These are phyloP conservation scores for Aegilops sharonensis DNA, from an alignment of 176 grass and related monocot genomes.

Conservation along the genomic window DNA sequence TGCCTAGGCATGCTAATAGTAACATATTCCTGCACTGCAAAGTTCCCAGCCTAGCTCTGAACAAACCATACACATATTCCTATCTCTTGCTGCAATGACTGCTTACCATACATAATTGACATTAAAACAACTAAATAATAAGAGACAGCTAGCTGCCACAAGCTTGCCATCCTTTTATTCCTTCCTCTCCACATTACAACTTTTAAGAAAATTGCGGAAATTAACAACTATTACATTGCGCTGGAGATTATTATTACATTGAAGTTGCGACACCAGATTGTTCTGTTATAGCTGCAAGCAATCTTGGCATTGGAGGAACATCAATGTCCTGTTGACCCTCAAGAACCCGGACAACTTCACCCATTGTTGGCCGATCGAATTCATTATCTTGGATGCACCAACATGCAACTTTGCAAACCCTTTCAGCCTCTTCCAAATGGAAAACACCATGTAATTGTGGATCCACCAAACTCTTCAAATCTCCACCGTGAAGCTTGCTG, in stretches of 20 bases:
- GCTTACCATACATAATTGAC: not conserved
- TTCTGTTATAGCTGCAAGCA: constrained; percentile 31
- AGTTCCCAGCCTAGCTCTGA: not conserved
- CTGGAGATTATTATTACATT: not conserved
- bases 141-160: not conserved
- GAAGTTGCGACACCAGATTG: not conserved
- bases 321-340: constrained; percentile 32
- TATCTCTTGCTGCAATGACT: not conserved
- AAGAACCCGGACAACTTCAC: constrained; percentile 36
- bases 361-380: constrained; percentile 30
- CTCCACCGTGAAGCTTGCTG: not conserved
- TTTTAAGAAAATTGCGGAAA: not conserved
- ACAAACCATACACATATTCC: not conserved
- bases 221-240: not conserved
- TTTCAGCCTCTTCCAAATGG: constrained; percentile 28
- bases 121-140: not conserved
- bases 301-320: constrained; percentile 44
- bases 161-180: not conserved
- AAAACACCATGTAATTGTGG: constrained; percentile 13
- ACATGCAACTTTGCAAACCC: constrained; percentile 36
- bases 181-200: not conserved
- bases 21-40: not conserved
- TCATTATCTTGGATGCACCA: constrained; percentile 57
- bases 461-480: constrained; percentile 40
- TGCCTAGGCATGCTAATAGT: not conserved